These are phyloP conservation scores for Coemansia sp. DNA, from an alignment of 192 early-diverging fungal genomes.

Conservation along the genomic window DNA sequence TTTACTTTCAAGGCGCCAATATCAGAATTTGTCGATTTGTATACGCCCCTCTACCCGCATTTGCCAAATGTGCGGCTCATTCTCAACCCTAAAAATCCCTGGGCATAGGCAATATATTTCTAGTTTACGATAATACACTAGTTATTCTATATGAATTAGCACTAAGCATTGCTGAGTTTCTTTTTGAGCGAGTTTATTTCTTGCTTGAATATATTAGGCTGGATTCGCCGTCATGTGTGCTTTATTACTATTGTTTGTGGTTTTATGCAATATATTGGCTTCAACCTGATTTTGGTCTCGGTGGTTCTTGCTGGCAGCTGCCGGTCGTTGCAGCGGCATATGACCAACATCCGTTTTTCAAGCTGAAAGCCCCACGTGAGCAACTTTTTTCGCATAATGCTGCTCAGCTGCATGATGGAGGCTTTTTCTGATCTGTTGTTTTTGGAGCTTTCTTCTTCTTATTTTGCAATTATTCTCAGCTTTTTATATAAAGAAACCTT, in stretches of 20 bases:
- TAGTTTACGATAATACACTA: too few relatives aligned
- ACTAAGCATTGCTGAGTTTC: neutral
- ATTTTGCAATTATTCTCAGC: conserved; percentile 3
- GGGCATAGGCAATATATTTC: neutral
- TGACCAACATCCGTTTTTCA: conserved; percentile 11
- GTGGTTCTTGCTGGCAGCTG: conserved; percentile 39
- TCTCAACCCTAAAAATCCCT: neutral
- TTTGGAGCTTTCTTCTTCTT: conserved; percentile 5
- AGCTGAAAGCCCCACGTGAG: conserved; percentile 4
- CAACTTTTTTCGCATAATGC: neutral
- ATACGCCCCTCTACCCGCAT: neutral
- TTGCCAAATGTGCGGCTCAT: neutral
- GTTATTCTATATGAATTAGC: too few relatives aligned
- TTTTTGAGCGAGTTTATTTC: neutral
- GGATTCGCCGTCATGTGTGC: neutral
- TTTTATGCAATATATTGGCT: neutral
- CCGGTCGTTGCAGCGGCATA: conserved; percentile 16
- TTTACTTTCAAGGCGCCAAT: neutral
- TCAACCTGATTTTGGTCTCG: conserved; percentile 41
- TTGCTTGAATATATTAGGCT: conserved; percentile 12
- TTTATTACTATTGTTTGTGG: too few relatives aligned
- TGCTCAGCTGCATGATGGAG: neutral
- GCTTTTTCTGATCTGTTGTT: conserved; percentile 5
- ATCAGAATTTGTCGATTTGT: neutral
- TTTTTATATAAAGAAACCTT: neutral